Evolutionary conservation across 306 rosid genomes (phyloP).

Genomic region (Sindora glabra): DNA sequence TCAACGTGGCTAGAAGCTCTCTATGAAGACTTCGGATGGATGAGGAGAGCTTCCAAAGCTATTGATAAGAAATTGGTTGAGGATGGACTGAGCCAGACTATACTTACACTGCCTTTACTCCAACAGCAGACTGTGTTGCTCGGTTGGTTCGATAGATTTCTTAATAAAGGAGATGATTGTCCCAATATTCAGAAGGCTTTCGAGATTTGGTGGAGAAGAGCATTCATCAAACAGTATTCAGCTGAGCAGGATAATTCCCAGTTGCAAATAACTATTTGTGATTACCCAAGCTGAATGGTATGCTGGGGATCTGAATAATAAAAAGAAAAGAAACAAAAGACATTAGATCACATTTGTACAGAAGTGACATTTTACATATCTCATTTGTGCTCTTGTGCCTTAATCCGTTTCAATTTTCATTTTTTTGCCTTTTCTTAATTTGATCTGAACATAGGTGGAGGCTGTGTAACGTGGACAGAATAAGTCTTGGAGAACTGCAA

Average conservation of each 20-base stretch:
- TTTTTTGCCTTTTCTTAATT: constrained; percentile 1
- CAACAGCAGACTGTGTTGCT: constrained; percentile 75
- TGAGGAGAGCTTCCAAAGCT: constrained; percentile 60
- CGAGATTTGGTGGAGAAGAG: constrained; percentile 96
- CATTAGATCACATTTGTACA: constrained; percentile 17
- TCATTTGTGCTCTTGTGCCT: background rate
- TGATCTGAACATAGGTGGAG: background rate
- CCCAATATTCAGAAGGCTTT: constrained; percentile 88
- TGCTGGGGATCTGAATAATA: background rate
- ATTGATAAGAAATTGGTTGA: constrained; percentile 72
- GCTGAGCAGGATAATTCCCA: constrained; percentile 50
- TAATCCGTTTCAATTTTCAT: background rate
- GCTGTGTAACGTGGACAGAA: background rate
- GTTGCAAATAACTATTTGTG: constrained; percentile 60
- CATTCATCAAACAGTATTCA: constrained; percentile 57
- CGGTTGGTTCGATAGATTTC: constrained; percentile 76
- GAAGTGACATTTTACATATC: background rate
- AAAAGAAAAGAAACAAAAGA: background rate
- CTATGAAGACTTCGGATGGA: constrained; percentile 89
- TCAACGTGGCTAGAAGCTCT: constrained; percentile 88
- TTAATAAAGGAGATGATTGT: constrained; percentile 81
- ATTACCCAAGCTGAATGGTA: constrained; percentile 44
- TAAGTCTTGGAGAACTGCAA: background rate
- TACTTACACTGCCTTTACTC: constrained; percentile 71
- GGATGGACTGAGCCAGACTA: constrained; percentile 78